Conservation (phyloP, 75 land plant species). For the Pinus albicaulis region DNA sequence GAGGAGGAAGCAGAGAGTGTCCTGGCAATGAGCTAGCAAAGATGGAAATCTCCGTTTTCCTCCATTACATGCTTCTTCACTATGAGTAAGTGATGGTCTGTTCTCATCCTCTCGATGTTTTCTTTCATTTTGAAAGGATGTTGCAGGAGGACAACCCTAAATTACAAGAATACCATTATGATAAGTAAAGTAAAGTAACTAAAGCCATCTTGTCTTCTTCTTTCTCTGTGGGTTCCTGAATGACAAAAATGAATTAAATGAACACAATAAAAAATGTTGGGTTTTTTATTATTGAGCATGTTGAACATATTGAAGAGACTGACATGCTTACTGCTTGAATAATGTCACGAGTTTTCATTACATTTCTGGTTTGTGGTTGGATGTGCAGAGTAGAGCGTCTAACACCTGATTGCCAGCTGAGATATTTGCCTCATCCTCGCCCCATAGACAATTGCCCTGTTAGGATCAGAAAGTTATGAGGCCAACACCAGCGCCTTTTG, state of each 20-base stretch:
- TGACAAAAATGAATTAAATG: too few species aligned
- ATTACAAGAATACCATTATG: too few species aligned
- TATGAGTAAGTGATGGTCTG: slow-evolving; percentile 51
- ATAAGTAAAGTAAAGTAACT: too few species aligned
- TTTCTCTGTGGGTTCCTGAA: too few species aligned
- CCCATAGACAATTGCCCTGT: slow-evolving; percentile 70
- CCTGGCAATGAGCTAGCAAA: slow-evolving; percentile 86
- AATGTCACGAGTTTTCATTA: not conserved
- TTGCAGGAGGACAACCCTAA: too few species aligned
- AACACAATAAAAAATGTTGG: too few species aligned
- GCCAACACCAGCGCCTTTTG: slow-evolving; percentile 18
- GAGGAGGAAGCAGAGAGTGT: slow-evolving; percentile 71
- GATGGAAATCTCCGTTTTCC: slow-evolving; percentile 61
- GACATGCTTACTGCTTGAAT: not conserved
- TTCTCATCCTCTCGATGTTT: not conserved
- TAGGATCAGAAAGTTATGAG: slow-evolving; percentile 29
- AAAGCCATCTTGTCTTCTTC: too few species aligned
- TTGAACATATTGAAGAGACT: not conserved
- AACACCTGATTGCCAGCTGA: slow-evolving; percentile 31
- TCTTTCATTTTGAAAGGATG: not conserved
- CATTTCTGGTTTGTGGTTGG: not conserved
- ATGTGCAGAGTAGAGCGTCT: slow-evolving; percentile 38
- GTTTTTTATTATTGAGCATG: too few species aligned
- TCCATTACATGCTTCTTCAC: slow-evolving; percentile 61
- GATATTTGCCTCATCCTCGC: slow-evolving; percentile 70